Evolutionary conservation across 2,329 filamentous ascomycete species (phyloP).

Genomic region (Neobulgaria alba): DNA sequence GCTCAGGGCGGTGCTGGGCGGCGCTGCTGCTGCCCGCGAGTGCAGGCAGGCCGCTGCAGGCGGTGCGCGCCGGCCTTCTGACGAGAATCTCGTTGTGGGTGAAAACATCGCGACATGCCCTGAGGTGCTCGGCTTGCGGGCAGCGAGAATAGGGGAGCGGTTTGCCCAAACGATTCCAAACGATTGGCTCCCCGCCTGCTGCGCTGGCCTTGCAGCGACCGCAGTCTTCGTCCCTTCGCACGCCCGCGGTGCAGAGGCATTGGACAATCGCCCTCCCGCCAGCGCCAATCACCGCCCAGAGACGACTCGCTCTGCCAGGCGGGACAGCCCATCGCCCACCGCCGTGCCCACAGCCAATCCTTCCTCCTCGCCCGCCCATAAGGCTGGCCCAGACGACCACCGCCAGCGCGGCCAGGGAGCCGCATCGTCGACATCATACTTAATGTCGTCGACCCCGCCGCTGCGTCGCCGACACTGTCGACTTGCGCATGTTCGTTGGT

Average conservation of each 20-base stretch:
- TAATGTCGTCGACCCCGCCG: not conserved
- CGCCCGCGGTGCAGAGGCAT: not conserved
- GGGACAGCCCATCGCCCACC: not conserved
- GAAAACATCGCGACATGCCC: too few species aligned
- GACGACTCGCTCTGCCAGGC: not conserved
- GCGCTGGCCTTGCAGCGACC: slow-evolving; percentile 8
- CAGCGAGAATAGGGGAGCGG: slow-evolving; percentile 3
- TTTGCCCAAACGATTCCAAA: not conserved
- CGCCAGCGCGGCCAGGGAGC: slow-evolving; percentile 7
- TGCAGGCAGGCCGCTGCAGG: too few species aligned
- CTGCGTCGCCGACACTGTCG: slow-evolving; percentile 6
- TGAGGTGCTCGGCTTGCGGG: not conserved
- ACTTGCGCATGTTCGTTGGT: too few species aligned
- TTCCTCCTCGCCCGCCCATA: not conserved
- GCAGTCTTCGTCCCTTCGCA: not conserved
- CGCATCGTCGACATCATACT: slow-evolving; percentile 10
- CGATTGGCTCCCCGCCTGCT: slow-evolving; percentile 4
- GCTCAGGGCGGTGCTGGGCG: not conserved
- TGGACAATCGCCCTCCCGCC: not conserved
- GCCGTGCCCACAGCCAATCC: not conserved
- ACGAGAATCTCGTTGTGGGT: too few species aligned
- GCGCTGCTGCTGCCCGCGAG: slow-evolving; percentile 1
- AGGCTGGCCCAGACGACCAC: not conserved
- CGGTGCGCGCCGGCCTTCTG: not conserved
- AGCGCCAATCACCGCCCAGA: slow-evolving; percentile 2